Base-by-base conservation (phyloP, 2,329 filamentous ascomycete species). In the Botrytis pseudocinerea region DNA sequence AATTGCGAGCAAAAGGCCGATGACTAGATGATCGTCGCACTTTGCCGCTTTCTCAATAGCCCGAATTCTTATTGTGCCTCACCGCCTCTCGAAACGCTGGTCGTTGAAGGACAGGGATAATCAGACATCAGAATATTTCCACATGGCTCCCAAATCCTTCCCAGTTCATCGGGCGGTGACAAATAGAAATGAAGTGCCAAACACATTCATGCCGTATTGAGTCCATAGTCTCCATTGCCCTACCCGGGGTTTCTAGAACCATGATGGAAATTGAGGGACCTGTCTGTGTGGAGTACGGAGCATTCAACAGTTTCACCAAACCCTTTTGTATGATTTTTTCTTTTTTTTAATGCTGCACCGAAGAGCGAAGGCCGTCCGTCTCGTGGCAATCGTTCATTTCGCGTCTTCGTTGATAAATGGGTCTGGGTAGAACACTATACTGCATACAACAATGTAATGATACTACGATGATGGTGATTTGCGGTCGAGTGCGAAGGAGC, bases 91-190 rank as follows among this genome's bases (percentile, higher is more conserved):
- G 73, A 76, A 76, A 76, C 76, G 71, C 71, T 75, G 62, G 72
- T 68, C 60, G 76, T 75, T 64, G 73, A 75, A 71, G 73, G 62
- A 74, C 75, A 68, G 64, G 76, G 76, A 71, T 74, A 54, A 68
- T 71, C 46, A 73, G 72, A 74, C 73, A 71, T 28, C 60, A 54
- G 51, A 38, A 61, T 57, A 69, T 48, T 61, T 57, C 68, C 57
- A 38, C 63, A 71, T 69, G 68, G 51, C 51, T 70, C 46, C 57
- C 20, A 7, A 46, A 64, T 40, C 42, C 12, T 16, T 54, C 66
- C 68, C 70, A 73, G 54, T 59, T 69, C 59, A 60, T 28, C 25
- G 44, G 63, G 64, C 66, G 71, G 73, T 74, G 74, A 75, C 71
- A 70, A 20, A 40, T 46, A 42, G 38, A 70, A 35, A 71, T 61